Evolutionary conservation across 768 basidiomycete species (phyloP), one percentile per base, ranked within the genome.

Genomic region (Tephrocybe sp.): DNA sequence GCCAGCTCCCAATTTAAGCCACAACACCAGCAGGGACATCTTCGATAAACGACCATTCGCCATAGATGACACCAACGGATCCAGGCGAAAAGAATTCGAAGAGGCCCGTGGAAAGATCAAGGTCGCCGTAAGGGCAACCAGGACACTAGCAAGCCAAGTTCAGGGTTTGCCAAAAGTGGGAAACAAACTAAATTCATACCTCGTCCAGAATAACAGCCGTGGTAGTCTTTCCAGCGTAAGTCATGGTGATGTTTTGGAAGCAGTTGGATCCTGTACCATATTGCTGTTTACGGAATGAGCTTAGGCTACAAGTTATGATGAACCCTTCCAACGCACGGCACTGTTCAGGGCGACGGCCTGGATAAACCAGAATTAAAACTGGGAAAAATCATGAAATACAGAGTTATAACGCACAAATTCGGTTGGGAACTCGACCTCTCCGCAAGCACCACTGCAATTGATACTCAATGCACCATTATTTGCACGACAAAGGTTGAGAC

Each of bases 211-310:
- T 79, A 1, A 54, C 64, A 5, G 88, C 89, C 1, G 48, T 48
- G 13, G 82, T 70, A 1, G 78, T 78, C 62, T 81, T 83, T 48
- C 87, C 87, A 26, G 72, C 70, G 58, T 73, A 81, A 4, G 70
- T 67, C 66, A 92, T 82, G 9, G 75, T 78, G 55, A 92, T 84
- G n/a, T 52, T 58, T 59, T 78, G 68, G 61, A 77, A 77, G 65
- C 90, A 92, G 34, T 81, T 41, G n/a, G 81, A 78, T 4, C 77
- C 76, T 32, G 49, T 49, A 8, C 85, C 84, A 56, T 69, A 87
- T 69, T 84, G 76, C 60, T 74, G 59, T 58, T 30, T 9, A 38
- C 13, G 7, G 12, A 21, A 4, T 44, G 24, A 44, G 30, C 13
- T 7, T 22, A 2, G 4, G 6, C 8, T 13, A 1, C 5, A 15